Evolutionary conservation across 2,329 filamentous ascomycete species (phyloP).

Genomic region (Ascochyta clinopodiicola): DNA sequence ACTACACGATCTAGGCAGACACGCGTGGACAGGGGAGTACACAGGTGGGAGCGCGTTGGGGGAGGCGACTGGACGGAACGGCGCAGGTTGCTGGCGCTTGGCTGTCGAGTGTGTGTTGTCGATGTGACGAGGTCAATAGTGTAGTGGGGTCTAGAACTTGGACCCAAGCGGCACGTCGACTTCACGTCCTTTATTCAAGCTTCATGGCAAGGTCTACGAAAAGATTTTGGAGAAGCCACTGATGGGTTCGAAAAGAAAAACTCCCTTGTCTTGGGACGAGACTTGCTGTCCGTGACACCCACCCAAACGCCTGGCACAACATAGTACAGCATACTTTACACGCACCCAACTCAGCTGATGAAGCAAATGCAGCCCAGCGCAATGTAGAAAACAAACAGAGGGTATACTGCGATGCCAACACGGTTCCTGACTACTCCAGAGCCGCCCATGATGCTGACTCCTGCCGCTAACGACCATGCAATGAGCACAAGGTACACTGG

Average conservation of each 20-base stretch:
- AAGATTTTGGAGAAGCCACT: not conserved
- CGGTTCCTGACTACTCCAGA: constrained; percentile 95
- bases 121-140: constrained; percentile 33
- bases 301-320: constrained; percentile 10
- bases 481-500: constrained; percentile 90
- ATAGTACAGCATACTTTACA: constrained; percentile 14
- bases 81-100: constrained; percentile 35
- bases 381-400: constrained; percentile 93
- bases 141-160: constrained; percentile 29
- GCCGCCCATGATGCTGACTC: constrained; percentile 92
- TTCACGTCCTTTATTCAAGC: constrained; percentile 6
- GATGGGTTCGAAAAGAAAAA: constrained; percentile 2
- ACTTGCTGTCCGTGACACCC: constrained; percentile 12
- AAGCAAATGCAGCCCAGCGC: constrained; percentile 94
- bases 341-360: constrained; percentile 69
- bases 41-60: constrained; percentile 24
- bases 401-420: constrained; percentile 92
- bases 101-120: constrained; percentile 20
- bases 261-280: constrained; percentile 5
- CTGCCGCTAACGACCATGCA: constrained; percentile 91
- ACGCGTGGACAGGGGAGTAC: constrained; percentile 22
- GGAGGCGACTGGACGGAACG: constrained; percentile 29
- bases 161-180: constrained; percentile 2
- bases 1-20: constrained; percentile 25
- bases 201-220: not conserved